Conservation (phyloP, 2,329 filamentous ascomycete genomes). For the Penicillium sp. region DNA sequence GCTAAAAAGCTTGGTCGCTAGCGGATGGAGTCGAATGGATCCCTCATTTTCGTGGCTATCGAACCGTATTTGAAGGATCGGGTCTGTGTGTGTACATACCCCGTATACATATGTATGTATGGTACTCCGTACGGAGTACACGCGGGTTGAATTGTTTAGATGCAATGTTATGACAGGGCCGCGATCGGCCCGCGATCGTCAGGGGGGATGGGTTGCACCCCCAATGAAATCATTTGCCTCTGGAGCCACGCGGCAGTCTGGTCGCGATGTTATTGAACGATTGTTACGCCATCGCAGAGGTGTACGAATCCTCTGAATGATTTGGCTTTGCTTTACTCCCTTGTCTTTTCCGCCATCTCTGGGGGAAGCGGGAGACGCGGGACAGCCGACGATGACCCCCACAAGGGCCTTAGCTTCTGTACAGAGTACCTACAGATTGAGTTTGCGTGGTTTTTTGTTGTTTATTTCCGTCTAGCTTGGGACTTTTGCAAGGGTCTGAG, state of each 20-base stretch:
- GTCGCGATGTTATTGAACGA: neutral
- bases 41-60: neutral
- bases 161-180: neutral
- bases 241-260: neutral
- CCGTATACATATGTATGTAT: neutral
- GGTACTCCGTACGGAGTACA: neutral
- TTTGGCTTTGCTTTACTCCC: neutral
- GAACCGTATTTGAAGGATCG: neutral
- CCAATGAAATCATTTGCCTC: neutral
- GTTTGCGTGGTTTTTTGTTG: neutral
- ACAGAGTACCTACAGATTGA: no score
- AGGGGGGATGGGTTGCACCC: neutral
- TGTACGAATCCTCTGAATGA: neutral
- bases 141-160: neutral
- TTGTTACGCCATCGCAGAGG: neutral
- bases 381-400: neutral
- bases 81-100: neutral
- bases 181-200: slow-evolving; percentile 1
- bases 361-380: slow-evolving; percentile 3
- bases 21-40: neutral
- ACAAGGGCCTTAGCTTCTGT: neutral
- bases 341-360: neutral
- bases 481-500: no score
- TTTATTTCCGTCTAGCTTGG: no score
- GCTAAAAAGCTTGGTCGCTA: slow-evolving; percentile 5